These are phyloP conservation scores for Ceriops zippeliana DNA, from an alignment of 345 rosid species.

Conservation along the genomic window DNA sequence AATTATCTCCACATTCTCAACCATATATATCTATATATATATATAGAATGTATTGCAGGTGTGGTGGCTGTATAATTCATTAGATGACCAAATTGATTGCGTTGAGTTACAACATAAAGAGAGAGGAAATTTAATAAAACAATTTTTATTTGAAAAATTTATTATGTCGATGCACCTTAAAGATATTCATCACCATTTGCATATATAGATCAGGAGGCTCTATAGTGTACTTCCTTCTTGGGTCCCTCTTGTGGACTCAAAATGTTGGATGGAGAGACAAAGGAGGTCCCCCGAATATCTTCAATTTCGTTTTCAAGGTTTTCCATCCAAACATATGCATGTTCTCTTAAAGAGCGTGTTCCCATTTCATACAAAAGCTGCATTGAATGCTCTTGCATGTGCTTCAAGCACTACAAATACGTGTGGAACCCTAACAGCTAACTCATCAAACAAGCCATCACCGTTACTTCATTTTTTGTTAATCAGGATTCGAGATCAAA, in stretches of 20 bases:
- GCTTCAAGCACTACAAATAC: constrained; percentile 37
- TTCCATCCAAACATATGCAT: constrained; percentile 48
- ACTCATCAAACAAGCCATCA: neutral
- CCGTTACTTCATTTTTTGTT: neutral
- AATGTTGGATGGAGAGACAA: constrained; percentile 23
- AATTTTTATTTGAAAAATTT: no score
- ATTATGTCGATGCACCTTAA: no score
- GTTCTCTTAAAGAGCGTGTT: constrained; percentile 44
- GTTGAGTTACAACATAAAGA: neutral
- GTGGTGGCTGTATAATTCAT: neutral
- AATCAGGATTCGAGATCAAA: neutral
- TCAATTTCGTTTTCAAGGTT: constrained; percentile 33
- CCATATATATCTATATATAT: no score
- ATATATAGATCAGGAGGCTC: neutral
- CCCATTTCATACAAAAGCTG: constrained; percentile 35
- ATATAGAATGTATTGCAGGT: no score
- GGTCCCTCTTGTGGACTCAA: constrained; percentile 9
- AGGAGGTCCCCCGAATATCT: constrained; percentile 37
- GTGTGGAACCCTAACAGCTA: constrained; percentile 15
- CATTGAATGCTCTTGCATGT: constrained; percentile 46
- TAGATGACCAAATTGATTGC: neutral
- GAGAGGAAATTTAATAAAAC: neutral
- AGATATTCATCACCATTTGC: neutral
- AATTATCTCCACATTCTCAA: no score
- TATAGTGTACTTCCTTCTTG: neutral